Evolutionary conservation across 352 stramenopile species (phyloP).

Genomic region (Pythium phragmitis): DNA sequence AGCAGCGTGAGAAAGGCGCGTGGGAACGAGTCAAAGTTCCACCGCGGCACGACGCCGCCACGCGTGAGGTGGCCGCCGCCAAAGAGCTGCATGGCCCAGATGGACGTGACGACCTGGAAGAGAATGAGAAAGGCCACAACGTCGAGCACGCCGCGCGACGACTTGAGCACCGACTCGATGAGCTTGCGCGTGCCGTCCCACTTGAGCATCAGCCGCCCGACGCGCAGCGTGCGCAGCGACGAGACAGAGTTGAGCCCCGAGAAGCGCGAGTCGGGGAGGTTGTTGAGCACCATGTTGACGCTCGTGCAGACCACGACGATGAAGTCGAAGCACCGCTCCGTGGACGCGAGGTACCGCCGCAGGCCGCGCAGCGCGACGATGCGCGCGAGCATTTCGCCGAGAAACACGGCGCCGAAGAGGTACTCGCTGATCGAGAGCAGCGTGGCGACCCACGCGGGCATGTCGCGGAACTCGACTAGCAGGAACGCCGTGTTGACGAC

Average conservation of each 20-base stretch:
- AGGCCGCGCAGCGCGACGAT: slow-evolving; percentile 59
- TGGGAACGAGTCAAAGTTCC: slow-evolving; percentile 78
- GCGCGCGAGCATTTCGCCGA: slow-evolving; percentile 58
- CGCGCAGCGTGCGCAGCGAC: slow-evolving; percentile 67
- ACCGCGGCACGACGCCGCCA: slow-evolving; percentile 51
- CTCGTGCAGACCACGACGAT: slow-evolving; percentile 69
- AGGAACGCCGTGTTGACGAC: slow-evolving; percentile 65
- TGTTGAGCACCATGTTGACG: slow-evolving; percentile 72
- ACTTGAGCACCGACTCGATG: slow-evolving; percentile 77
- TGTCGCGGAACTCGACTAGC: slow-evolving; percentile 66
- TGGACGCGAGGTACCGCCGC: slow-evolving; percentile 47
- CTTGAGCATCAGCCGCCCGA: slow-evolving; percentile 77
- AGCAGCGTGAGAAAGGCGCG: slow-evolving; percentile 72
- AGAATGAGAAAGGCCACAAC: slow-evolving; percentile 74
- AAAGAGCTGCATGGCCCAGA: slow-evolving; percentile 80
- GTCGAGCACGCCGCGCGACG: slow-evolving; percentile 72
- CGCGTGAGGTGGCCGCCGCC: slow-evolving; percentile 48
- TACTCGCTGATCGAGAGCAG: slow-evolving; percentile 66
- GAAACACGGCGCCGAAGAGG: slow-evolving; percentile 64
- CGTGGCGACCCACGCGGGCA: slow-evolving; percentile 33
- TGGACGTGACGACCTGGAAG: slow-evolving; percentile 76
- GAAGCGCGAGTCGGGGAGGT: slow-evolving; percentile 43
- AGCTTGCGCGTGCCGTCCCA: slow-evolving; percentile 77
- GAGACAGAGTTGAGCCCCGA: slow-evolving; percentile 66
- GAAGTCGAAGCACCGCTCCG: slow-evolving; percentile 71